Evolutionary conservation across 345 rosid genomes (phyloP), one percentile per base, ranked within the genome.

Genomic region (Gossypium australe): DNA sequence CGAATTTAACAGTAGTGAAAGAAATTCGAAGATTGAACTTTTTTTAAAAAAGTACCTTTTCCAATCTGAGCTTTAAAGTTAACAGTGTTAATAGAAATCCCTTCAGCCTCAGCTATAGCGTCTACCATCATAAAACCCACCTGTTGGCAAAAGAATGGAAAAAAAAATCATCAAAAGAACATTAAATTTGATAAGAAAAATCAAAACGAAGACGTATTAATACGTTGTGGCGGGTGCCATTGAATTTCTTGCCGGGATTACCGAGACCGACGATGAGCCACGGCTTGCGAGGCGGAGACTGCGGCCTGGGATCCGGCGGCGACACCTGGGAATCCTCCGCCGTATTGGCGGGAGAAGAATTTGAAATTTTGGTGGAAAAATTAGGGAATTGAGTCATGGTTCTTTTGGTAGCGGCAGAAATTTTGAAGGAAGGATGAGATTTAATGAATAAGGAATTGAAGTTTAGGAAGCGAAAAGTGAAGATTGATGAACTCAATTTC

Each of bases 251-350:
- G 61, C 97, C 97, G 51, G 98, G 98, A 73, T 93, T 91, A 29
- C 98, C 98, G 48, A 94, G 92, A 11, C 98, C 98, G 55, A 90
- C 92, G 69, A 94, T 87, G 61, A 94, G 88, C 98, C 98, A 94
- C 34, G 75, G 75, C 4, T 59, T 51, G 55, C 45, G 75, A 52
- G 16, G 47, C 10, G 41, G 45, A 29, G 65, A 49, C 22, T 20
- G 60, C 0, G 75, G 20, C 65, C 57, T 18, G 29, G 63, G 11
- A 25, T 38, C 44, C 41, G 75, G 51, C 17, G 38, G 44, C 38
- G 75, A 29, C 43, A 22, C 24, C 67, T 16, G 22, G 56, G 47
- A 27, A 60, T 70, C 61, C 24, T 52, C 61, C 24, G 24, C 60
- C 16, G 48, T 52, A 49, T 4, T 25, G 73, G 25, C 11, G 43